Conservation (phyloP, 352 stramenopile genomes). For the Pythium aristosporum region DNA sequence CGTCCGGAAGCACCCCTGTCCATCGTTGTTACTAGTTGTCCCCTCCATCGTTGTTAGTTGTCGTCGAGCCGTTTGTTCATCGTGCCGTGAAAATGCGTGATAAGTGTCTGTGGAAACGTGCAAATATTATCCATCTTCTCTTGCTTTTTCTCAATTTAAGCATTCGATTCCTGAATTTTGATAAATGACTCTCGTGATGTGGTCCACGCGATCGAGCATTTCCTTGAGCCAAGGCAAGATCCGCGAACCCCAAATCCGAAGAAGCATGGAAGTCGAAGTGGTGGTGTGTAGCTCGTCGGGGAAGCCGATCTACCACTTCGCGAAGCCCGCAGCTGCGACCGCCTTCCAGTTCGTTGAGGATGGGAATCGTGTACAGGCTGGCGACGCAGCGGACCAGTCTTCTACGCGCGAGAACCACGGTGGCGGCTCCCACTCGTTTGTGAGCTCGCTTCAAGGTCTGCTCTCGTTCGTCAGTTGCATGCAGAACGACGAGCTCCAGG, state of each 20-base stretch:
- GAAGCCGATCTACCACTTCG: conserved; percentile 60
- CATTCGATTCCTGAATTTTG: not conserved
- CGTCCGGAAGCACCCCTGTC: not conserved
- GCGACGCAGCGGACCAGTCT: conserved; percentile 2
- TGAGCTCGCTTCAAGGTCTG: conserved; percentile 63
- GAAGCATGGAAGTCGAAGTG: conserved; percentile 43
- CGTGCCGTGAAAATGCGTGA: conserved; percentile 6
- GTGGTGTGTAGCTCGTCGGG: conserved; percentile 56
- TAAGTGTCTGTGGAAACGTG: conserved; percentile 1
- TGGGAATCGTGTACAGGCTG: not conserved
- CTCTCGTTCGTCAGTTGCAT: conserved; percentile 59
- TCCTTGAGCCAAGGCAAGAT: not conserved
- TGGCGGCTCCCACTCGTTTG: conserved; percentile 43
- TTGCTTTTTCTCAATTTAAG: conserved; percentile 1
- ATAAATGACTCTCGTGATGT: not conserved
- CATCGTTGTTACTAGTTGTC: conserved; percentile 16
- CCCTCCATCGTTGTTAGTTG: conserved; percentile 4
- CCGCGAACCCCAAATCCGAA: not conserved
- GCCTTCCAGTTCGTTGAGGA: conserved; percentile 8
- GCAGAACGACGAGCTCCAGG: conserved; percentile 55
- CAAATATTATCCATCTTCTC: conserved; percentile 7
- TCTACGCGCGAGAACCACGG: conserved; percentile 1
- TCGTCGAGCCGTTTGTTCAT: not conserved
- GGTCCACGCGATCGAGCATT: conserved; percentile 7
- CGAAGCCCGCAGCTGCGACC: conserved; percentile 16